These are phyloP conservation scores for Pestalotiopsis sp. DNA, from an alignment of 2,329 filamentous ascomycete species.

Conservation along the genomic window DNA sequence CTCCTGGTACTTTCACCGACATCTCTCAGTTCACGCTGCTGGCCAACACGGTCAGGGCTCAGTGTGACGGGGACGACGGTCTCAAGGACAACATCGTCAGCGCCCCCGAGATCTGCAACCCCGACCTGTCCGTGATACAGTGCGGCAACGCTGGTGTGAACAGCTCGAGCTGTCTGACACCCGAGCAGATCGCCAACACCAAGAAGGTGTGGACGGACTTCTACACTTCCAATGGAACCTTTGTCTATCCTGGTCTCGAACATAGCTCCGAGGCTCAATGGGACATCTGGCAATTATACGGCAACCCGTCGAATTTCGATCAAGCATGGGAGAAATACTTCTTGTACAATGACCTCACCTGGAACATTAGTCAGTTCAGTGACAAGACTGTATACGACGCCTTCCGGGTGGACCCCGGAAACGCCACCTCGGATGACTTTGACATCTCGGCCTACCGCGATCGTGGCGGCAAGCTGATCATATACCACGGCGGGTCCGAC, in stretches of 20 bases:
- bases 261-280: constrained; percentile 41
- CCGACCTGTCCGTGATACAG: constrained; percentile 20
- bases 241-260: constrained; percentile 37
- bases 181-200: constrained; percentile 35
- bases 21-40: constrained; percentile 39
- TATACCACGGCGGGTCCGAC: constrained; percentile 32
- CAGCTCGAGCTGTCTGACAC: constrained; percentile 34
- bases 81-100: constrained; percentile 42
- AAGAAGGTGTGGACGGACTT: constrained; percentile 28
- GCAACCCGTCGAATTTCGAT: constrained; percentile 23
- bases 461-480: constrained; percentile 28
- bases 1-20: constrained; percentile 38
- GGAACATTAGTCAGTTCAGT: constrained; percentile 28
- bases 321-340: constrained; percentile 25
- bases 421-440: constrained; percentile 28
- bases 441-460: constrained; percentile 27
- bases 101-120: constrained; percentile 35
- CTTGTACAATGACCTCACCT: constrained; percentile 19
- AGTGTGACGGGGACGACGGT: constrained; percentile 45
- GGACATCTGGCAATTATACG: constrained; percentile 25
- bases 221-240: constrained; percentile 20
- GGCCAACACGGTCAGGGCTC: constrained; percentile 36
- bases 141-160: constrained; percentile 4
- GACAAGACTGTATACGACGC: constrained; percentile 25
- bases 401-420: constrained; percentile 21